These are phyloP conservation scores for Trichoderma cornu-damae DNA, from an alignment of 2,329 filamentous ascomycete species.

Conservation along the genomic window DNA sequence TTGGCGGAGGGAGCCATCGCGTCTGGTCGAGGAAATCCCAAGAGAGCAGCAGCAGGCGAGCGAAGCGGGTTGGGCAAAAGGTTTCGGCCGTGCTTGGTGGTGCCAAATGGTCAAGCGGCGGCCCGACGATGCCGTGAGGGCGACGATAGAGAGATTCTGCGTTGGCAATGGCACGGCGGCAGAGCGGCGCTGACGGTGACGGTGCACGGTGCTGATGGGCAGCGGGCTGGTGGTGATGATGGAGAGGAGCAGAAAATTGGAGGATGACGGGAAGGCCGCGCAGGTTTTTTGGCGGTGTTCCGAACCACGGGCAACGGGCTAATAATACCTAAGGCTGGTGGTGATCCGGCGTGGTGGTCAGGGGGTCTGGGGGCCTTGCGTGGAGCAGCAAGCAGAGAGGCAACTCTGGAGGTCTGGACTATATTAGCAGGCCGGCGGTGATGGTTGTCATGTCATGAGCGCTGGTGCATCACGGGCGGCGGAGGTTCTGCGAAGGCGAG, in stretches of 20 bases:
- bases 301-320: slow-evolving; percentile 19
- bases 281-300: slow-evolving; percentile 19
- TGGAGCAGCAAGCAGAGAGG: slow-evolving; percentile 21
- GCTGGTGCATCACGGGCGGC: slow-evolving; percentile 15
- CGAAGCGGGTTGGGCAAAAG: neutral
- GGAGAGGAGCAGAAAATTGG: slow-evolving; percentile 16
- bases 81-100: neutral
- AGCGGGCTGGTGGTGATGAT: slow-evolving; percentile 14
- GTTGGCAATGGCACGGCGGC: slow-evolving; percentile 21
- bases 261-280: slow-evolving; percentile 17
- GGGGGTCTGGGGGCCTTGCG: slow-evolving; percentile 20
- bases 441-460: slow-evolving; percentile 20
- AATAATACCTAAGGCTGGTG: slow-evolving; percentile 22
- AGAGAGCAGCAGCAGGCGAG: neutral
- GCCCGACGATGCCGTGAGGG: neutral
- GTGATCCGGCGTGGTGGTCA: slow-evolving; percentile 26
- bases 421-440: slow-evolving; percentile 19
- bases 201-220: slow-evolving; percentile 10
- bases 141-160: slow-evolving; percentile 1
- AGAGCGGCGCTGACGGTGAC: slow-evolving; percentile 5
- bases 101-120: neutral
- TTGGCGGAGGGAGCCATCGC: slow-evolving; percentile 35
- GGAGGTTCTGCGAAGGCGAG: slow-evolving; percentile 22
- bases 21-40: neutral
- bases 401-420: slow-evolving; percentile 14